Base-by-base conservation (phyloP, 495 filamentous ascomycete genomes). In the Trichoderma virens region DNA sequence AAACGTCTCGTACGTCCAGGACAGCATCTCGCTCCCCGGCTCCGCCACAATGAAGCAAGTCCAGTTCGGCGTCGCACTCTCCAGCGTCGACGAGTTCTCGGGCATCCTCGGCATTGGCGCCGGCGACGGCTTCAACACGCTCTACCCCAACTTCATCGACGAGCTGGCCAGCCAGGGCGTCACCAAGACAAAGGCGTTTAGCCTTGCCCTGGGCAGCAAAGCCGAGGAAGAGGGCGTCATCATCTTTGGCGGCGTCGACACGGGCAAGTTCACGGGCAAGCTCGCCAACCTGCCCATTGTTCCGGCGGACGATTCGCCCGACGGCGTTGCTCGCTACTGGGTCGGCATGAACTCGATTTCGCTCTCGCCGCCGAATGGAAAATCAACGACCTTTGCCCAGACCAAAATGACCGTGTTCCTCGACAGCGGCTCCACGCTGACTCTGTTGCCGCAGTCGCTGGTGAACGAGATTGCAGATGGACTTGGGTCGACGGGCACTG, bases 171-270 rank as follows among this genome's bases (percentile, higher is more conserved):
- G 35, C 0, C 79, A 82, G 64, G 76, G 75, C 25, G 71, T 71
- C 1, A 82, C 74, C 0, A 64, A 66, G 14, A 76, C 76, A 28
- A 82, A 82, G 65, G 78, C 76, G 5, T 82, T 79, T 63, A 80
- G 78, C 7, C 70, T 82, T 5, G 78, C 78, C 0, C 69, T 82
- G 23, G 78, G 79, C 8, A 76, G 78, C 67, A 81, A 80, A 68
- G 73, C 76, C 32, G 70, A 75, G 43, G 69, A 75, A 60, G 71
- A 79, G 34, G 94, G 94, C n/a, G 85, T 88, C 8, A 87, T 98
- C 56, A 83, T 98, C 28, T 98, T 98, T 70, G 94, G 94, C 28
- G 94, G 93, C 18, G 83, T 98, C 39, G 89, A 98, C 70, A 92
- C 88, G 0, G 85, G 79, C 45, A 97, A 96, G 72, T 98, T 89